phyloP scores from a whole-genome alignment of 192 early-diverging fungal genomes.

The Coemansia sp. region DNA sequence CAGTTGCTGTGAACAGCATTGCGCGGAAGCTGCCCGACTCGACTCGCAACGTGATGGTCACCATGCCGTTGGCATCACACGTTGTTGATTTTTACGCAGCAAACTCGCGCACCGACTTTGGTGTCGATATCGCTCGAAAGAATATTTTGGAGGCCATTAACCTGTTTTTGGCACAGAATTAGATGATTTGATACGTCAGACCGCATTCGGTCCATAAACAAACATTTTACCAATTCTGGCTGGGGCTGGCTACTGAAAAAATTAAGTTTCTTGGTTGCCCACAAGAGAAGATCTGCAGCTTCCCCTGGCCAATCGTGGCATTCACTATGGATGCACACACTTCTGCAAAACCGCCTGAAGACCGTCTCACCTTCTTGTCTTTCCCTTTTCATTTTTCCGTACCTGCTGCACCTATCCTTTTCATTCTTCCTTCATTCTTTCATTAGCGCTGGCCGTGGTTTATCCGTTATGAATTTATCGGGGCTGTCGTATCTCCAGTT shows the following conservation, averaged over 20 bases:
- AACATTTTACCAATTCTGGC: not conserved
- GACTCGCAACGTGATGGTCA: conserved; percentile 39
- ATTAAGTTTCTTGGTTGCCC: no score
- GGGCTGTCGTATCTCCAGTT: conserved; percentile 55
- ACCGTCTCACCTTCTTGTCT: not conserved
- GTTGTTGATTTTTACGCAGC: conserved; percentile 51
- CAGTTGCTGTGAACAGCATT: conserved; percentile 28
- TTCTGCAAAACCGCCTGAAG: not conserved
- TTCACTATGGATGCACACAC: not conserved
- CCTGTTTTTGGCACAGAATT: conserved; percentile 21
- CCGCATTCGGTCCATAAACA: not conserved
- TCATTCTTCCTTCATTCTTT: conserved; percentile 2
- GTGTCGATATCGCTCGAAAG: conserved; percentile 40
- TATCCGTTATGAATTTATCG: conserved; percentile 39
- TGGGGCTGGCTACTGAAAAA: no score
- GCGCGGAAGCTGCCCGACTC: conserved; percentile 11
- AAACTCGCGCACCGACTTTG: conserved; percentile 33
- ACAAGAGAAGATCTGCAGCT: not conserved
- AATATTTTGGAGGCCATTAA: conserved; percentile 36
- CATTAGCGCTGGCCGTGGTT: conserved; percentile 7
- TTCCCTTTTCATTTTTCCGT: conserved; percentile 10
- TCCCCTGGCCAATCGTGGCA: not conserved
- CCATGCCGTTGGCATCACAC: conserved; percentile 49
- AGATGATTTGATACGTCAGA: not conserved
- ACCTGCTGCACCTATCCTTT: conserved; percentile 6